phyloP scores from a whole-genome alignment of 2,329 filamentous ascomycete genomes.

The Calonectria henricotiae region DNA sequence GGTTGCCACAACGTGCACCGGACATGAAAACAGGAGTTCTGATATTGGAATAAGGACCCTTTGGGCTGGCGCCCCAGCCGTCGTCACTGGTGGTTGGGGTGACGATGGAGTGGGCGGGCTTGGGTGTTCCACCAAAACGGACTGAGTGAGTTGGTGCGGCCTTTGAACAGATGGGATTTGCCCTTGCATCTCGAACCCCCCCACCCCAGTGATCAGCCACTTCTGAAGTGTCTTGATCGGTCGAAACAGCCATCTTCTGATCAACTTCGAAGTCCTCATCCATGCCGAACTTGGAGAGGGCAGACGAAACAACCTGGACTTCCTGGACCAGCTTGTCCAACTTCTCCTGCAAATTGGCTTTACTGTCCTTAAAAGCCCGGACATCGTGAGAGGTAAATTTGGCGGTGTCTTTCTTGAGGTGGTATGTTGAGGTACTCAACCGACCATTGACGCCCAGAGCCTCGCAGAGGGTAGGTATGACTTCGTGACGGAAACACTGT shows the following conservation, averaged over 20 bases:
- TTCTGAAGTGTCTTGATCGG: not conserved
- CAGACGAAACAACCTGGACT: not conserved
- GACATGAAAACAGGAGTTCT: not conserved
- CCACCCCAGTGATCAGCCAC: not conserved
- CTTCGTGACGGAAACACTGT: slow-evolving; percentile 5
- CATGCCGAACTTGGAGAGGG: slow-evolving; percentile 1
- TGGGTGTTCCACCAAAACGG: not conserved
- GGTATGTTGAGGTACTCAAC: no score
- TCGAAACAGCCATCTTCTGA: not conserved
- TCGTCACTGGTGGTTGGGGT: slow-evolving; percentile 7
- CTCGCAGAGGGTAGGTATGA: not conserved
- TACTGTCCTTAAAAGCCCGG: not conserved
- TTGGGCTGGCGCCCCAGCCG: not conserved
- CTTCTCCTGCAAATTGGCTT: not conserved
- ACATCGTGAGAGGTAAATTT: not conserved
- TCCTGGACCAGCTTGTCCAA: slow-evolving; percentile 11
- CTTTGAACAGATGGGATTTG: not conserved
- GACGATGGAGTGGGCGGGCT: not conserved
- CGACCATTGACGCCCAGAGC: not conserved
- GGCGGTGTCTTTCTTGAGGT: not conserved
- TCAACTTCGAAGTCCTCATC: not conserved
- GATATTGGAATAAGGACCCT: not conserved
- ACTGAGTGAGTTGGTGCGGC: not conserved
- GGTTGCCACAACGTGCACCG: not conserved
- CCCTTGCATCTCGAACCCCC: not conserved